Base-by-base conservation (phyloP, 805 yeast genomes). In the Metschnikowia koreensis region DNA sequence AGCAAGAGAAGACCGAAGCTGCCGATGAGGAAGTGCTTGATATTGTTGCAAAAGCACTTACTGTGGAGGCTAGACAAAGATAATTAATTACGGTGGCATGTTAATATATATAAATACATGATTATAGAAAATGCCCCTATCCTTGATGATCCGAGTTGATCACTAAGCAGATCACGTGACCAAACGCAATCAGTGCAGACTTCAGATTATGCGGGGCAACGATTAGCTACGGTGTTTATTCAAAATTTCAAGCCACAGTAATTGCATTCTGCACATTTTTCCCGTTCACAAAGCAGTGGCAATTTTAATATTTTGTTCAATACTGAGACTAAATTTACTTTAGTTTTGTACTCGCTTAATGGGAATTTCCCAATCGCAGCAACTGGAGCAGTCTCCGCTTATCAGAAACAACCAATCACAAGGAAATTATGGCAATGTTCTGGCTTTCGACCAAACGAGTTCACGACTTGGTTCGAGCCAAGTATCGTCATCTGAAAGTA, bases 21-120 rank as follows among this genome's bases (percentile, higher is more conserved):
- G 60, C 55, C 7, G 58, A 59, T 34, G 64, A 61, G 33, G 66
- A 62, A 37, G 57, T 67, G 7, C 54, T 68, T 37, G 43, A 47
- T 1, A 58, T 65, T 4, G 63, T 68, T 5, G 62, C 60, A 22
- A 45, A 41, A 34, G 53, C 49, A 7, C 53, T 50, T 31, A 45
- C 49, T 6, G 46, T 50, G 22, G 53, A 50, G 11, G 42, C 47
- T 10, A 36, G 52, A 36, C 45, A 31, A 12, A 31, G 34, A 31
- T 31, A 31, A 31, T 22, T 3, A 22, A 22, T 22, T 22, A 22
- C 22, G 22, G 4, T 22, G 22, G 22, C 4, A 22, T 22, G n/a
- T n/a, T n/a, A n/a, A 22, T 22, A 22, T 22, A 22, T 22, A 2
- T 22, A 22, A 22, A 22, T 22, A 22, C 22, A 22, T 22, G 22